A percentile compares a stretch with the other conserved stretches of the same genome.
Conservation (phyloP, 257 asterid species). For the Paulownia fortunei region DNA sequence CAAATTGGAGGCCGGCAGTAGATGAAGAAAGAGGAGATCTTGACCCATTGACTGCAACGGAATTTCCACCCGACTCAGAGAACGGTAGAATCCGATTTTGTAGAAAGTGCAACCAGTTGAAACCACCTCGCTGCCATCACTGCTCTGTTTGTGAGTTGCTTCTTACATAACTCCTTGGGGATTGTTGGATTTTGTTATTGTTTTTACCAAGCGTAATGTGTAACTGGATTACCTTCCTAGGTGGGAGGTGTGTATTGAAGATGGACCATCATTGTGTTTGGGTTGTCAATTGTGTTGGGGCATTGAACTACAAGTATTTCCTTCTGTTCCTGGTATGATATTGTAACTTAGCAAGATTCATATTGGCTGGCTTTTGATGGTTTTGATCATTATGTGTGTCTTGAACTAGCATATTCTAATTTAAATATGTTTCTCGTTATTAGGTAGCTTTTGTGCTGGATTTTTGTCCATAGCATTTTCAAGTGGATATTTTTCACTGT, state of each 20-base stretch:
- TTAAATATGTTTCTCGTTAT: not conserved
- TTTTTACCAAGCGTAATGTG: constrained; percentile 16
- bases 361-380: constrained; percentile 4
- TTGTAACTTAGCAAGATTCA: constrained; percentile 10
- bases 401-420: not conserved
- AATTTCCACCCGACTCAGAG: constrained; percentile 59
- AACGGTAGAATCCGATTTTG: constrained; percentile 72
- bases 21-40: constrained; percentile 91
- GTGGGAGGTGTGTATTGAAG: constrained; percentile 96
- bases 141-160: constrained; percentile 97
- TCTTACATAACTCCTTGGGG: constrained; percentile 29
- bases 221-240: constrained; percentile 49
- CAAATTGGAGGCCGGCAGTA: constrained; percentile 81
- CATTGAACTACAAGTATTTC: constrained; percentile 93
- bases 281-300: constrained; percentile 99
- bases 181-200: constrained; percentile 17
- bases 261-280: constrained; percentile 99
- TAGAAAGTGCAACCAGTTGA: constrained; percentile 93
- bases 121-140: constrained; percentile 99
- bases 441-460: not conserved
- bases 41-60: constrained; percentile 73
- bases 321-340: constrained; percentile 92
- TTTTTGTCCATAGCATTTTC: not conserved
- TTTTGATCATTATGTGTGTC: not conserved
- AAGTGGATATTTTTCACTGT: not conserved